These are phyloP conservation scores for Wilcoxina mikolae DNA, from an alignment of 495 filamentous ascomycete species.

Conservation along the genomic window DNA sequence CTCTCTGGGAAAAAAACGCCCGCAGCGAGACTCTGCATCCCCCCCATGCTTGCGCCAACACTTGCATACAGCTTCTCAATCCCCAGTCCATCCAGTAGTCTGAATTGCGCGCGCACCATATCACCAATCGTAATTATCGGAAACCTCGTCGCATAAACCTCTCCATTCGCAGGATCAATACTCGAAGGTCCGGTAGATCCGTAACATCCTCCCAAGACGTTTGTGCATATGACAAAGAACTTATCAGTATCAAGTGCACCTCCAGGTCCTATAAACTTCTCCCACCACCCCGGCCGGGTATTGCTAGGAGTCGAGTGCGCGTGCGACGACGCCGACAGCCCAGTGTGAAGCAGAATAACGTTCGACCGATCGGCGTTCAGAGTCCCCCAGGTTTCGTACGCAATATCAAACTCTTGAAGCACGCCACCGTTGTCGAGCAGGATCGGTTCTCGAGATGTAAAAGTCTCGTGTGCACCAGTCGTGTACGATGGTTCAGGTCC, in stretches of 20 bases:
- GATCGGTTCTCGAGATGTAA: slow-evolving; percentile 56
- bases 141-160: slow-evolving; percentile 86
- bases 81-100: slow-evolving; percentile 64
- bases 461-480: slow-evolving; percentile 61
- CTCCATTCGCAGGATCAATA: slow-evolving; percentile 73
- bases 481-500: slow-evolving; percentile 94
- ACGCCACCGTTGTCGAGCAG: slow-evolving; percentile 88
- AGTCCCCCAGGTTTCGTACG: slow-evolving; percentile 86
- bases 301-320: slow-evolving; percentile 78
- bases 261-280: slow-evolving; percentile 92
- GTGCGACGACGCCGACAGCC: slow-evolving; percentile 88
- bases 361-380: slow-evolving; percentile 75
- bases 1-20: slow-evolving; percentile 75
- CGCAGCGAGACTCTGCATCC: slow-evolving; percentile 89
- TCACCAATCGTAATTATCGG: slow-evolving; percentile 93
- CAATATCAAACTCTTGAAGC: slow-evolving; percentile 70
- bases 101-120: slow-evolving; percentile 94
- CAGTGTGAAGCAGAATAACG: slow-evolving; percentile 82
- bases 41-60: slow-evolving; percentile 93
- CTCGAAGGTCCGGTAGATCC: slow-evolving; percentile 85
- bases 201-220: slow-evolving; percentile 91
- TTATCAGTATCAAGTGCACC: slow-evolving; percentile 75
- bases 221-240: slow-evolving; percentile 90
- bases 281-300: slow-evolving; percentile 92
- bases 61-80: slow-evolving; percentile 77